Percentiles rank a stretch among this genome's conserved stretches.
Evolutionary conservation across 2,329 filamentous ascomycete genomes (phyloP).

Genomic region (Neofusicoccum laricinum): DNA sequence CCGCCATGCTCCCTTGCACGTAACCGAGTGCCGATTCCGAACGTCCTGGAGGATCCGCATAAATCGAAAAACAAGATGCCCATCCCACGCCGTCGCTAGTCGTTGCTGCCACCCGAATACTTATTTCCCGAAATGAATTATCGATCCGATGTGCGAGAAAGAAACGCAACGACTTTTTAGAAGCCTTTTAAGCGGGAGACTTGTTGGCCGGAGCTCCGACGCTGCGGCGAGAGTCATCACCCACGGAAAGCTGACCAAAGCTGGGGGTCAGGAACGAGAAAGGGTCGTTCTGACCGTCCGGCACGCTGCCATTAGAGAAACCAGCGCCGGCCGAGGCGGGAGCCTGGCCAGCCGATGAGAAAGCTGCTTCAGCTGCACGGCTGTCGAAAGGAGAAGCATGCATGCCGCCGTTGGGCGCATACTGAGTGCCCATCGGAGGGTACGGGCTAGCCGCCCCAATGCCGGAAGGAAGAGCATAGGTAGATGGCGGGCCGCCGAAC

Average conservation of each 20-base stretch:
- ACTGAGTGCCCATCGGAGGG: constrained; percentile 78
- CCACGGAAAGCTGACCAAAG: constrained; percentile 70
- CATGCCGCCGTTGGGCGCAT: constrained; percentile 70
- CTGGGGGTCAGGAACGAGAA: constrained; percentile 77
- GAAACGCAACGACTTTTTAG: constrained; percentile 16
- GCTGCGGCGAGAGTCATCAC: constrained; percentile 51
- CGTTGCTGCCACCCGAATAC: constrained; percentile 18
- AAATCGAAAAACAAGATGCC: constrained; percentile 19
- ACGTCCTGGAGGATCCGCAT: constrained; percentile 15
- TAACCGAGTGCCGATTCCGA: constrained; percentile 16
- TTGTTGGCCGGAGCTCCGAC: constrained; percentile 38
- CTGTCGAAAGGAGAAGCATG: constrained; percentile 90
- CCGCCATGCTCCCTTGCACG: constrained; percentile 17
- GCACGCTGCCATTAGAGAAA: constrained; percentile 67
- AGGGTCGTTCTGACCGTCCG: constrained; percentile 65
- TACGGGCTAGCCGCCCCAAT: constrained; percentile 79
- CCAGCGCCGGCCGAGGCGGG: constrained; percentile 69
- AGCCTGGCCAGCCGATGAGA: constrained; percentile 82
- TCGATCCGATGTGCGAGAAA: constrained; percentile 19
- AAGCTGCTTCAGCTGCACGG: constrained; percentile 89
- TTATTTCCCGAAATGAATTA: constrained; percentile 15
- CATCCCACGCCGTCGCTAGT: constrained; percentile 18
- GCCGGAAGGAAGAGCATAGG: constrained; percentile 83
- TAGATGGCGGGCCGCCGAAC: constrained; percentile 82
- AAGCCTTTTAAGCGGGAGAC: constrained; percentile 35